Evolutionary conservation across 202 grass and related monocot genomes (phyloP), one percentile per base, ranked within the genome.

Genomic region (Panicum virgatum): DNA sequence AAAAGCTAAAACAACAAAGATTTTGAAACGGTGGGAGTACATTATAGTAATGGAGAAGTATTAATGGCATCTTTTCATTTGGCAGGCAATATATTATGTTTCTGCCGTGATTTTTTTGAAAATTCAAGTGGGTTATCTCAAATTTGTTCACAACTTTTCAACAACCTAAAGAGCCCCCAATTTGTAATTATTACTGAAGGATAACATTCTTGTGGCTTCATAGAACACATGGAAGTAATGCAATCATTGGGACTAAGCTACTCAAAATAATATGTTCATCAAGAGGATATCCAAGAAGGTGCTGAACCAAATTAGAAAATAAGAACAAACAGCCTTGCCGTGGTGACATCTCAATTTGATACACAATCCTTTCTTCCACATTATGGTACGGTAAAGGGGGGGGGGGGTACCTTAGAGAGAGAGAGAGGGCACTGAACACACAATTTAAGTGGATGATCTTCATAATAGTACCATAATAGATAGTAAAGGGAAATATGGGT

Each of bases 401-500:
- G n/a, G n/a, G n/a, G n/a, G n/a, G n/a, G n/a, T n/a, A n/a, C n/a
- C n/a, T n/a, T n/a, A n/a, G n/a, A n/a, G n/a, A n/a, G n/a, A n/a
- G n/a, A n/a, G n/a, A n/a, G n/a, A n/a, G n/a, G n/a, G n/a, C n/a
- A 69, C 40, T 46, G 10, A 42, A 67, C 11, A 43, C 12, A 68
- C 9, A 45, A 47, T 43, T 74, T 30, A 34, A 42, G n/a, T 20
- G 30, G 81, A 75, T 54, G 12, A 47, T 61, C 12, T 30, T 82
- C 19, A 43, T 66, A 58, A 19, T 27, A 76, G 20, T 66, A 68
- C 54, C 39, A 69, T 84, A 44, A 26, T 60, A 48, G n/a, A 60
- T 47, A 51, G n/a, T 39, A 47, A 29, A 77, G 44, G 46, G 63
- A 38, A 29, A 60, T 45, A 50, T 44, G 44, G 48, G 36, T 12